These are phyloP conservation scores for Fusarium continuum DNA, from an alignment of 2,329 filamentous ascomycete genomes.

Conservation along the genomic window DNA sequence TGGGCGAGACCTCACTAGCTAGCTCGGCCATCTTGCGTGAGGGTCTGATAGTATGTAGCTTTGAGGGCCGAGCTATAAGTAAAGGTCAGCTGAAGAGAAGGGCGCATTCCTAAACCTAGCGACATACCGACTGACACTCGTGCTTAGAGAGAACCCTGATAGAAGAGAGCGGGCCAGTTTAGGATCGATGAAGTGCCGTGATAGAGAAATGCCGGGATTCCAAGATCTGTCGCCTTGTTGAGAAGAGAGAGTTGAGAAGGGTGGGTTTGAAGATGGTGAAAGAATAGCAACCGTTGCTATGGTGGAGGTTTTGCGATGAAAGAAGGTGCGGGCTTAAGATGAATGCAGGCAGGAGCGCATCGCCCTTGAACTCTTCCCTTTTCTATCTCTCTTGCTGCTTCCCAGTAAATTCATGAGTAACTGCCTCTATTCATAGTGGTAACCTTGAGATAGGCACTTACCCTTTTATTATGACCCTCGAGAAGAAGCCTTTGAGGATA, in stretches of 20 bases:
- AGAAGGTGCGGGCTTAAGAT: constrained; percentile 25
- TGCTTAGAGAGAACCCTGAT: not conserved
- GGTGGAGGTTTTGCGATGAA: not conserved
- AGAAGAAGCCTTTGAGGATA: not conserved
- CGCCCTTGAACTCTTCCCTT: not conserved
- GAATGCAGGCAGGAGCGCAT: constrained; percentile 17
- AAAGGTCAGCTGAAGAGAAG: not conserved
- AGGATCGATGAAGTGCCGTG: not conserved
- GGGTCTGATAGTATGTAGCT: not conserved
- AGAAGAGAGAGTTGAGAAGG: constrained; percentile 16
- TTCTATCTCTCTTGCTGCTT: constrained; percentile 6
- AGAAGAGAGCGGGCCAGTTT: not conserved
- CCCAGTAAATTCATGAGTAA: not conserved
- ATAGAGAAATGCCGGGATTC: constrained; percentile 2
- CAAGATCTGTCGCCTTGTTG: not conserved
- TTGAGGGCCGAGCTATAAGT: not conserved
- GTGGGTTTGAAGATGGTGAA: not conserved
- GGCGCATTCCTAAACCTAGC: not conserved
- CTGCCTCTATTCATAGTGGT: not conserved
- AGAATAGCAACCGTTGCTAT: constrained; percentile 1
- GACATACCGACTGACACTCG: constrained; percentile 5
- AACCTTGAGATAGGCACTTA: constrained; percentile 1
- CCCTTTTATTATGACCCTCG: constrained; percentile 7
- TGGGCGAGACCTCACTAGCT: constrained; percentile 7
- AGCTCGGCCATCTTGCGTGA: constrained; percentile 31